Conservation (phyloP, 1,139 yeast species). For the Saccharomyces hybrid region DNA sequence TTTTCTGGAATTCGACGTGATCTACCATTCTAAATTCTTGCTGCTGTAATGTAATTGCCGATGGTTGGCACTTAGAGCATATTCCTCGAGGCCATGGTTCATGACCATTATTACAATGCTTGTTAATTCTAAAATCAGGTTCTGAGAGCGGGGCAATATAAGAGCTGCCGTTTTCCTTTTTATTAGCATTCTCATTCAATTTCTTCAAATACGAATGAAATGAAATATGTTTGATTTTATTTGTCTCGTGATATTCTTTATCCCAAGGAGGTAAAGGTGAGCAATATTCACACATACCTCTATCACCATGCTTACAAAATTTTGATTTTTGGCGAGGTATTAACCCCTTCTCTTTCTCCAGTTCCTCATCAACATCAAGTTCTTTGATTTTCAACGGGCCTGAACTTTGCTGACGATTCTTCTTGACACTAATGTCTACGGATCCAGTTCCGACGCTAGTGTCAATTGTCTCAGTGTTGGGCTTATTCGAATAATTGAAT, state of each 20-base stretch:
- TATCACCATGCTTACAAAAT: constrained; percentile 80
- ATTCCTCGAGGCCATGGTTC: constrained; percentile 91
- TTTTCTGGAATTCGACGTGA: constrained; percentile 82
- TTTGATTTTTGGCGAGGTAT: constrained; percentile 55
- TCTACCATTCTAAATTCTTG: constrained; percentile 94
- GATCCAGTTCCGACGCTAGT: constrained; percentile 5
- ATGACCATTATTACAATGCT: constrained; percentile 71
- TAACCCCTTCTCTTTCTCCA: constrained; percentile 65
- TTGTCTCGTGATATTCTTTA: constrained; percentile 59
- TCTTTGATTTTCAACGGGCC: constrained; percentile 34
- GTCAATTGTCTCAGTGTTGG: background rate
- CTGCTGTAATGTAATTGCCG: constrained; percentile 85
- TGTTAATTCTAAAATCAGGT: constrained; percentile 57
- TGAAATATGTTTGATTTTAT: constrained; percentile 80
- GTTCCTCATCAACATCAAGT: constrained; percentile 55
- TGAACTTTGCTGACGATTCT: constrained; percentile 3
- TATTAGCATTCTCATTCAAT: constrained; percentile 61
- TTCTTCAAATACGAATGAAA: constrained; percentile 78
- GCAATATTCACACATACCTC: constrained; percentile 97
- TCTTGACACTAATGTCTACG: constrained; percentile 4
- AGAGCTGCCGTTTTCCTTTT: constrained; percentile 52
- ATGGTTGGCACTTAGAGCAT: constrained; percentile 95
- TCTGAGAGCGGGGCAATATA: constrained; percentile 76
- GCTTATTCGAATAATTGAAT: constrained; percentile 40
- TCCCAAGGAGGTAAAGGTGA: constrained; percentile 96